These are phyloP conservation scores for Cicer chorassanicum DNA, from an alignment of 306 rosid genomes.

Conservation along the genomic window DNA sequence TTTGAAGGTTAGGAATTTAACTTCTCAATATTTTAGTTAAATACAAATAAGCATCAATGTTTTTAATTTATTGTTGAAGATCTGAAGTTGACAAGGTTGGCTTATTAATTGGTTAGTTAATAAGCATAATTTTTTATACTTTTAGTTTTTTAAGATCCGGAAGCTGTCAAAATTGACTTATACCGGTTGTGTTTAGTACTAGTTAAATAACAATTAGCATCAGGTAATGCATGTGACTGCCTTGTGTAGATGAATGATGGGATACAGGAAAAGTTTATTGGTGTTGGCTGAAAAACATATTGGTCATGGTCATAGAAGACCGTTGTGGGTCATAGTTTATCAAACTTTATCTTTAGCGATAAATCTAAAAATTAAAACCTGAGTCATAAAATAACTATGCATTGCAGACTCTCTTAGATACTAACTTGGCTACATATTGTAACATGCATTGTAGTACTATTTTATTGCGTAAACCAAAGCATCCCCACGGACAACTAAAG, in stretches of 20 bases:
- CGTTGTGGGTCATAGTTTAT: conserved; percentile 9
- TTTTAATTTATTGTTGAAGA: too few species aligned
- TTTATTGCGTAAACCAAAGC: background rate
- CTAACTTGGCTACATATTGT: background rate
- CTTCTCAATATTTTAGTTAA: background rate
- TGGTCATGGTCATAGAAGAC: background rate
- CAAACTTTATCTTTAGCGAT: background rate
- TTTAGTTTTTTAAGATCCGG: background rate
- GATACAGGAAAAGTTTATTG: background rate
- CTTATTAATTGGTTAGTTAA: background rate
- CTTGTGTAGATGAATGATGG: background rate
- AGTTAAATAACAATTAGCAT: conserved; percentile 28
- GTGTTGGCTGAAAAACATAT: background rate
- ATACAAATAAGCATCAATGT: too few species aligned
- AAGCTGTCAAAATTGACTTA: background rate
- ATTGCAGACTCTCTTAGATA: background rate
- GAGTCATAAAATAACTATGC: background rate
- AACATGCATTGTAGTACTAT: too few species aligned
- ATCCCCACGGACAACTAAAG: background rate
- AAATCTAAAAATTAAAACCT: background rate
- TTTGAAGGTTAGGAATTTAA: background rate
- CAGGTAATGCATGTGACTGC: conserved; percentile 19
- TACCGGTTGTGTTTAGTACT: background rate
- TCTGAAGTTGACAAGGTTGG: background rate
- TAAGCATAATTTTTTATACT: background rate